phyloP scores from a whole-genome alignment of 257 asterid genomes.

The Nicotiana attenuata region DNA sequence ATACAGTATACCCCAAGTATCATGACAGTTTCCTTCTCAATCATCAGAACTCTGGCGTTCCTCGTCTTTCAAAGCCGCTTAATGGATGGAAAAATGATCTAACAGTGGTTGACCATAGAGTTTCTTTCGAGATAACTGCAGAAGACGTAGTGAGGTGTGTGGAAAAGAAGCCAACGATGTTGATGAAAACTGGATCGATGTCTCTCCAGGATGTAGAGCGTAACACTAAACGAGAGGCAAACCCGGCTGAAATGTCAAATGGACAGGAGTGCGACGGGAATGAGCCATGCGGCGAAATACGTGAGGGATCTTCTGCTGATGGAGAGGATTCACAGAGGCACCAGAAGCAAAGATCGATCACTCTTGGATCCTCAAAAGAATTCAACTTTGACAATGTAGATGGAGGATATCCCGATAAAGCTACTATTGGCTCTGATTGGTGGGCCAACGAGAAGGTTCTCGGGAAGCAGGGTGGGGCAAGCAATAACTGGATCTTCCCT shows the following conservation, averaged over 20 bases:
- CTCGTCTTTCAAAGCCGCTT: constrained; percentile 32
- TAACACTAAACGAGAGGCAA: constrained; percentile 17
- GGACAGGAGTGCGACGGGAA: constrained; percentile 15
- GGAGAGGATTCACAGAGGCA: constrained; percentile 34
- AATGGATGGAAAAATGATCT: constrained; percentile 31
- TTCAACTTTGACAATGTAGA: constrained; percentile 69
- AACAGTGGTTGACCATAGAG: constrained; percentile 43
- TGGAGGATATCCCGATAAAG: constrained; percentile 37
- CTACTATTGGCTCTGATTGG: constrained; percentile 56
- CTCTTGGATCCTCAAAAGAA: constrained; percentile 78
- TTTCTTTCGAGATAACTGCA: constrained; percentile 71
- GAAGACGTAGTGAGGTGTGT: constrained; percentile 62
- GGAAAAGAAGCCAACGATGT: constrained; percentile 42
- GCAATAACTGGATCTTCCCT: constrained; percentile 43
- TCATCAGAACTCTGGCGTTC: constrained; percentile 43
- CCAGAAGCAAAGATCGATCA: constrained; percentile 49
- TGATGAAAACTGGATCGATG: constrained; percentile 24
- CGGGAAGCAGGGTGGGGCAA: constrained; percentile 20
- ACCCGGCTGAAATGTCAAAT: constrained; percentile 11
- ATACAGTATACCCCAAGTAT: constrained; percentile 34
- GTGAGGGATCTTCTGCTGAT: constrained; percentile 27
- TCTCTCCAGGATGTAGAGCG: constrained; percentile 26
- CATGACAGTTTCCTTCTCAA: constrained; percentile 25
- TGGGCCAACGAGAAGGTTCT: constrained; percentile 52
- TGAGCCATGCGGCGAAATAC: constrained; percentile 27